A percentile compares a stretch with the other conserved stretches of the same genome.
Conservation (phyloP, 441 rosid species). For the Euphorbia celastroides region DNA sequence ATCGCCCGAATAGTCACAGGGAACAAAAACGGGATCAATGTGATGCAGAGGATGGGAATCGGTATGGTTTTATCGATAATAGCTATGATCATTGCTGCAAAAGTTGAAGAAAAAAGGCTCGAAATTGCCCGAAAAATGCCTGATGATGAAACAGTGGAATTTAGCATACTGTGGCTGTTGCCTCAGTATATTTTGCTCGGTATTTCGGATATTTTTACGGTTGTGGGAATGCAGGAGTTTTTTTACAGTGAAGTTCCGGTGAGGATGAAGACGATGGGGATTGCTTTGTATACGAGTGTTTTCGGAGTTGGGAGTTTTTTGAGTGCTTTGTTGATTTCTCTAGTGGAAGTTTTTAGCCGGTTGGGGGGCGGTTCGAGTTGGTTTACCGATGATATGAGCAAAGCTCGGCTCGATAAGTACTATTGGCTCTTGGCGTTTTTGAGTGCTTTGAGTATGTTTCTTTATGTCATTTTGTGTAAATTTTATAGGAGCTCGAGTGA, state of each 20-base stretch:
- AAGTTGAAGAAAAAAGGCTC: constrained; percentile 64
- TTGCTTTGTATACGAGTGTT: constrained; percentile 79
- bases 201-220: constrained; percentile 81
- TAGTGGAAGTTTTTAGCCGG: constrained; percentile 41
- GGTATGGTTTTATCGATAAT: constrained; percentile 80
- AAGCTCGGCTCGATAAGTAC: constrained; percentile 63
- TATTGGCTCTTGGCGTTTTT: constrained; percentile 69
- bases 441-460: constrained; percentile 49
- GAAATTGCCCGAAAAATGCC: constrained; percentile 28
- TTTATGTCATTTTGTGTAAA: constrained; percentile 54
- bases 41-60: constrained; percentile 79
- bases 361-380: constrained; percentile 47
- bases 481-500: constrained; percentile 35
- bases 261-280: constrained; percentile 84
- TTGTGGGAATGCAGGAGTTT: constrained; percentile 95
- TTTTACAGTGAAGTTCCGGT: constrained; percentile 82
- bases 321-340: constrained; percentile 67
- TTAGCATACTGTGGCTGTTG: constrained; percentile 76
- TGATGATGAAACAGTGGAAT: constrained; percentile 22
- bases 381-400: constrained; percentile 84
- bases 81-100: constrained; percentile 77
- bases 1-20: constrained; percentile 38
- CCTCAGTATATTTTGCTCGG: constrained; percentile 86
- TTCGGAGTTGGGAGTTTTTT: constrained; percentile 89
- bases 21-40: constrained; percentile 45